Evolutionary conservation across 2,329 filamentous ascomycete genomes (phyloP).

Genomic region (Fusarium piperis): DNA sequence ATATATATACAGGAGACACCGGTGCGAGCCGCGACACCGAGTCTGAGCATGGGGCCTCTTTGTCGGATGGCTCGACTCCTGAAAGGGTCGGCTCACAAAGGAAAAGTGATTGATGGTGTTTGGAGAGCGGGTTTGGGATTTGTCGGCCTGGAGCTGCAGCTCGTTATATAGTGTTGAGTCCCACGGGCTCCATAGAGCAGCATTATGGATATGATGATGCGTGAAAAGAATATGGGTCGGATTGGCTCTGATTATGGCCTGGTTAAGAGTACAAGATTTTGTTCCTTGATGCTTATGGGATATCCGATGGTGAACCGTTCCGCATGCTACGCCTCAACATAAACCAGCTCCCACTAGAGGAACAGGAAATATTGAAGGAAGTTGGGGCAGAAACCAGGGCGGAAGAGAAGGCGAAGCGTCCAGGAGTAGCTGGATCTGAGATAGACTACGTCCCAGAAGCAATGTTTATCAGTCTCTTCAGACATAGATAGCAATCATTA

Average conservation of each 20-base stretch:
- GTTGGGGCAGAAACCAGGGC: conserved; percentile 49
- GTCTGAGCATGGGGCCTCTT: conserved; percentile 1
- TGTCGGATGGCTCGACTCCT: neutral
- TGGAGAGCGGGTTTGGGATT: conserved; percentile 14
- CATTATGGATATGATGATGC: conserved; percentile 4
- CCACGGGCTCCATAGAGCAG: neutral
- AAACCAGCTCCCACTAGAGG: conserved; percentile 54
- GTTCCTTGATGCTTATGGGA: neutral
- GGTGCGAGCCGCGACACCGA: conserved; percentile 12
- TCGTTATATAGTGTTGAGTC: conserved; percentile 8
- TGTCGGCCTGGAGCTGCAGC: conserved; percentile 2
- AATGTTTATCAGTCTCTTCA: neutral
- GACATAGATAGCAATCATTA: neutral
- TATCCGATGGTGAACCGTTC: neutral
- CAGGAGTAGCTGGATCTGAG: conserved; percentile 37
- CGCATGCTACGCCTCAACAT: conserved; percentile 50
- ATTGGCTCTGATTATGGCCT: neutral
- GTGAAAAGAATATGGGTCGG: neutral
- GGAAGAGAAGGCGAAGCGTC: conserved; percentile 38
- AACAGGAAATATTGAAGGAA: conserved; percentile 54
- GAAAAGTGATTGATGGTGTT: conserved; percentile 30
- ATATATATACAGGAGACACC: conserved; percentile 23
- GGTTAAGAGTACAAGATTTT: neutral
- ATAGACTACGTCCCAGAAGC: conserved; percentile 59
- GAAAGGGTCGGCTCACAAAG: neutral